A percentile compares a stretch with the other conserved stretches of the same genome.
These are phyloP conservation scores for Panicum hallii DNA, from an alignment of 202 grass and related monocot genomes.

Conservation along the genomic window DNA sequence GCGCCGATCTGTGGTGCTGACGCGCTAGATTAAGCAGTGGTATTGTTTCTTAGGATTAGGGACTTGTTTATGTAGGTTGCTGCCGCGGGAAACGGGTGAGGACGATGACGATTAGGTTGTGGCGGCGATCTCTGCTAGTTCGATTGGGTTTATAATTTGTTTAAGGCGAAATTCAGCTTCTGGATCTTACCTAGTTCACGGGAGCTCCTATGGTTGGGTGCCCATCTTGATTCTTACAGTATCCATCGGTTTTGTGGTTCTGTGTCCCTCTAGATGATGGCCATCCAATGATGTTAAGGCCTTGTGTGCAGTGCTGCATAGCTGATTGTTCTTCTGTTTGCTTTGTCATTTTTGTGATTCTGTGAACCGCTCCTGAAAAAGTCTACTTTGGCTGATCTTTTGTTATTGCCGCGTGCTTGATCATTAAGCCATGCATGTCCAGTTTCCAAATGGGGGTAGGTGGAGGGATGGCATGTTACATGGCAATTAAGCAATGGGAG, in stretches of 20 bases:
- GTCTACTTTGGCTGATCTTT: neutral
- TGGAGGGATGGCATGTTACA: neutral
- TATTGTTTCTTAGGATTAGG: neutral
- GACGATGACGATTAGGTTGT: neutral
- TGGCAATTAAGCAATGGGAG: neutral
- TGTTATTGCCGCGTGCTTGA: neutral
- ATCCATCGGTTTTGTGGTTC: neutral
- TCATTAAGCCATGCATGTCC: neutral
- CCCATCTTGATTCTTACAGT: neutral
- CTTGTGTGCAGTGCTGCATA: neutral
- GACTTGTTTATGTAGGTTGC: neutral
- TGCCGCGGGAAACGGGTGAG: neutral
- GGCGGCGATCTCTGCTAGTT: slow-evolving; percentile 2
- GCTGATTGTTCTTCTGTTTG: neutral
- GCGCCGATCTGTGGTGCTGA: slow-evolving; percentile 17
- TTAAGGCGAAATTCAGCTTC: neutral
- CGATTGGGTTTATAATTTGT: neutral
- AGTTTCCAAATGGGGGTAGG: neutral
- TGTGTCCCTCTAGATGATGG: neutral
- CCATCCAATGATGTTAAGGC: neutral
- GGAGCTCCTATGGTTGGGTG: neutral
- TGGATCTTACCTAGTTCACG: neutral
- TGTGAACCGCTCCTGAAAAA: neutral
- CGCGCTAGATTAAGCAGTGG: neutral
- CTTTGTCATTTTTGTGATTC: neutral